Evolutionary conservation across 441 rosid species (phyloP).

Genomic region (Aquilaria agallochum): DNA sequence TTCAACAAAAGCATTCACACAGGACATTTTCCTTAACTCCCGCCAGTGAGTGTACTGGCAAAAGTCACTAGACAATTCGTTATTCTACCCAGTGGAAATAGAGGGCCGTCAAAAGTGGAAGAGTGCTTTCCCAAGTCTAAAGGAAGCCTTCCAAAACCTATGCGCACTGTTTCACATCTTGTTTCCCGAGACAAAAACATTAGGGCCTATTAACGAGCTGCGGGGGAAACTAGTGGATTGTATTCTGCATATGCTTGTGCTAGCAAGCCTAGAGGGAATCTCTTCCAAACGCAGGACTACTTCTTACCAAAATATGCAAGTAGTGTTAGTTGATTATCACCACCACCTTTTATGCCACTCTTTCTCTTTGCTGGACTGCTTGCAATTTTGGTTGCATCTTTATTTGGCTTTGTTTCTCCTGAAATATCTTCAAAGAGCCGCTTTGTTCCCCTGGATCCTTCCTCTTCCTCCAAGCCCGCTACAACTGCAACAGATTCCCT

Average conservation of each 20-base stretch:
- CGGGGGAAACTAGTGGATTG: no score
- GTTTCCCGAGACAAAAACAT: no score
- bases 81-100: no score
- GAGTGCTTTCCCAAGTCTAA: no score
- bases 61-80: no score
- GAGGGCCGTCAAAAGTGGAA: no score
- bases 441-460: slow-evolving; percentile 25
- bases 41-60: no score
- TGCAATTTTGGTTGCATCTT: slow-evolving; percentile 15
- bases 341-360: slow-evolving; percentile 29
- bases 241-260: background rate
- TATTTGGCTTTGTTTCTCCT: slow-evolving; percentile 27
- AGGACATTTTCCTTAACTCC: no score
- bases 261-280: background rate
- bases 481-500: slow-evolving; percentile 11
- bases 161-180: no score
- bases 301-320: slow-evolving; percentile 57
- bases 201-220: no score
- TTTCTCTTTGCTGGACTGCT: slow-evolving; percentile 38
- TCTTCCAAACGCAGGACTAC: slow-evolving; percentile 18
- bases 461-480: background rate
- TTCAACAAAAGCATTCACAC: no score
- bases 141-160: no score
- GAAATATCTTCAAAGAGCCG: slow-evolving; percentile 31
- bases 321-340: slow-evolving; percentile 57